Evolutionary conservation across 306 rosid species (phyloP).

Genomic region (Lagenaria siceraria): DNA sequence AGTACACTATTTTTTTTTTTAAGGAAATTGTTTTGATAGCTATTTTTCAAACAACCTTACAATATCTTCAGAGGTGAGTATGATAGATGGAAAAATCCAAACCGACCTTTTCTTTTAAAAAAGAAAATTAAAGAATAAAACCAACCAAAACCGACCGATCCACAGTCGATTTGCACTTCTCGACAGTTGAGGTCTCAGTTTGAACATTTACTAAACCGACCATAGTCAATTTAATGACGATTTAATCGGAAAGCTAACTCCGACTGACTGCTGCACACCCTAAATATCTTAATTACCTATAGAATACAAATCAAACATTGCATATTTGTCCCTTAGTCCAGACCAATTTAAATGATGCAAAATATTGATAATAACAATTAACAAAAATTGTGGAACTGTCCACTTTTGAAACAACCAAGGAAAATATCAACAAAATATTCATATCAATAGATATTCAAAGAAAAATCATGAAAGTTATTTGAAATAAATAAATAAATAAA

Average conservation of each 20-base stretch:
- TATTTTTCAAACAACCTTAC: neutral
- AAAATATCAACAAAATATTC: neutral
- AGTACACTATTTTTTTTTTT: no score
- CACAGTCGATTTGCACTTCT: no score
- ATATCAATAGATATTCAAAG: neutral
- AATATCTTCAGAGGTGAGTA: no score
- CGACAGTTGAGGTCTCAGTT: no score
- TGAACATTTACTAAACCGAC: no score
- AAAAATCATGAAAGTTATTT: neutral
- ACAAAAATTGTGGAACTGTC: neutral
- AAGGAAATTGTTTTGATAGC: neutral
- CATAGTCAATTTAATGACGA: no score
- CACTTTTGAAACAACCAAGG: neutral
- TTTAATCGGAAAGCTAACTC: no score
- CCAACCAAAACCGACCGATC: no score
- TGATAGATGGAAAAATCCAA: no score
- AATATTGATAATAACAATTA: neutral
- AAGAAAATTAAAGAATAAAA: no score
- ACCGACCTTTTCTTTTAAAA: no score
- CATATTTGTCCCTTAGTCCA: neutral
- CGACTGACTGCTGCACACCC: no score
- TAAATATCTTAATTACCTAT: neutral
- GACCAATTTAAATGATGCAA: neutral
- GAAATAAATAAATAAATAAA: neutral
- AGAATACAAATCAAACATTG: neutral